phyloP scores from a whole-genome alignment of 768 basidiomycete genomes.

The Leccinum barrowsii region DNA sequence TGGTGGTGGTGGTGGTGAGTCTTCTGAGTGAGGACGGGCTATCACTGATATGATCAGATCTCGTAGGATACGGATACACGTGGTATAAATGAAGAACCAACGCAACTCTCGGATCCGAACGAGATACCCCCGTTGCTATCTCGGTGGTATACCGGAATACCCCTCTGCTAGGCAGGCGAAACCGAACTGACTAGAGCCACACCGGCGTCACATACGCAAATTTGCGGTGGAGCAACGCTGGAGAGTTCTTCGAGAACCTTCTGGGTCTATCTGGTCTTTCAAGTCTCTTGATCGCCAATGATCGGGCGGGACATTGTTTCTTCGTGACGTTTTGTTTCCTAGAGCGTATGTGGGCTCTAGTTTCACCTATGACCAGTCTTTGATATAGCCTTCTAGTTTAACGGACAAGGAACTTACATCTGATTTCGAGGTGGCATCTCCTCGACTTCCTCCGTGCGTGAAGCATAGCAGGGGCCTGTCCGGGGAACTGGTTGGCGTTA shows the following conservation, averaged over 20 bases:
- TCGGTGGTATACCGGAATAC: background rate
- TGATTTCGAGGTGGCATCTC: background rate
- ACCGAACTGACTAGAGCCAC: background rate
- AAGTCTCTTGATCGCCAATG: background rate
- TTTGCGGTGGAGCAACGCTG: background rate
- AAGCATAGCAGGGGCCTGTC: background rate
- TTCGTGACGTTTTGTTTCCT: background rate
- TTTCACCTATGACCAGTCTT: background rate
- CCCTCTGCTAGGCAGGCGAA: background rate
- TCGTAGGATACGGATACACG: background rate
- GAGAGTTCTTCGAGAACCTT: background rate
- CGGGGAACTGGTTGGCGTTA: background rate
- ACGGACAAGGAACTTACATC: background rate
- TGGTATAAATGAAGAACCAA: background rate
- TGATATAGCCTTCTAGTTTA: background rate
- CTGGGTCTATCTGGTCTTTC: background rate
- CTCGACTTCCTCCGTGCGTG: background rate
- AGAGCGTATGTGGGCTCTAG: background rate
- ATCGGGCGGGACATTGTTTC: background rate
- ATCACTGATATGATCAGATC: conserved; percentile 6
- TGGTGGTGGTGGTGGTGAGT: background rate
- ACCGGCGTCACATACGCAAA: background rate
- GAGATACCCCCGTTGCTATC: background rate
- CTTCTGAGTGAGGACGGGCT: too few species aligned
- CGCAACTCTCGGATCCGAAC: background rate